A percentile compares a stretch with the other conserved stretches of the same genome.
Conservation (phyloP, 768 basidiomycete species). For the Trametes villosa region DNA sequence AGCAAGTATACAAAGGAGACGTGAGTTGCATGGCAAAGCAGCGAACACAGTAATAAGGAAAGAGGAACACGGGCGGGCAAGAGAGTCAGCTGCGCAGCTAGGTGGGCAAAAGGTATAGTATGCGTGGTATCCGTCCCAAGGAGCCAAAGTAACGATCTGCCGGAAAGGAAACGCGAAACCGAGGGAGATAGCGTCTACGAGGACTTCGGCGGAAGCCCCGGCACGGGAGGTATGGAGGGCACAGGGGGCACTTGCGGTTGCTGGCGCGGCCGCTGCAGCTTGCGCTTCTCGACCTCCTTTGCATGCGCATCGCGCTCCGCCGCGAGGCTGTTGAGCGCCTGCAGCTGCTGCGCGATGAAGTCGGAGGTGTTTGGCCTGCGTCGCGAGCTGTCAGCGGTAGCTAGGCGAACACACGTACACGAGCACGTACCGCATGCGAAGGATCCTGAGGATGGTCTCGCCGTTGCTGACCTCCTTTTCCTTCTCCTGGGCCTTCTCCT, state of each 20-base stretch:
- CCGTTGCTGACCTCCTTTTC: conserved; percentile 74
- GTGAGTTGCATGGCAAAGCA: conserved; percentile 10
- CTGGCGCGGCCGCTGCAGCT: conserved; percentile 56
- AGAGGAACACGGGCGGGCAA: not conserved
- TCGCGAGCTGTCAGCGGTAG: not conserved
- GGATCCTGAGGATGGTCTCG: conserved; percentile 92
- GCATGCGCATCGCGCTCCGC: conserved; percentile 80
- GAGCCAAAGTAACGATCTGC: conserved; percentile 2
- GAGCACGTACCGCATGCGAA: conserved; percentile 84
- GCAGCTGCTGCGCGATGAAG: conserved; percentile 86
- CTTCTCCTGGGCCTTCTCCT: conserved; percentile 85
- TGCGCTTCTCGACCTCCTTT: conserved; percentile 61
- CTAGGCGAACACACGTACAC: not conserved
- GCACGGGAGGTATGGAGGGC: conserved; percentile 35
- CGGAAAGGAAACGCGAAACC: not conserved
- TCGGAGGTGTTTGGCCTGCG: conserved; percentile 77
- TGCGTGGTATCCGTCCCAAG: conserved; percentile 34
- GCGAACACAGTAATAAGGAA: conserved; percentile 6
- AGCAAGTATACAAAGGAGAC: conserved; percentile 18
- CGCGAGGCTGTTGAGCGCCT: conserved; percentile 81
- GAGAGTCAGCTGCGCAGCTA: not conserved
- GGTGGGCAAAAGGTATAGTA: conserved; percentile 30
- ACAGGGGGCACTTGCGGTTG: conserved; percentile 35
- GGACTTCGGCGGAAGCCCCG: conserved; percentile 25
- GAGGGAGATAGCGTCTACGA: conserved; percentile 8